phyloP scores from a whole-genome alignment of 2,329 filamentous ascomycete species.

The Exophiala phaeomuriformis region DNA sequence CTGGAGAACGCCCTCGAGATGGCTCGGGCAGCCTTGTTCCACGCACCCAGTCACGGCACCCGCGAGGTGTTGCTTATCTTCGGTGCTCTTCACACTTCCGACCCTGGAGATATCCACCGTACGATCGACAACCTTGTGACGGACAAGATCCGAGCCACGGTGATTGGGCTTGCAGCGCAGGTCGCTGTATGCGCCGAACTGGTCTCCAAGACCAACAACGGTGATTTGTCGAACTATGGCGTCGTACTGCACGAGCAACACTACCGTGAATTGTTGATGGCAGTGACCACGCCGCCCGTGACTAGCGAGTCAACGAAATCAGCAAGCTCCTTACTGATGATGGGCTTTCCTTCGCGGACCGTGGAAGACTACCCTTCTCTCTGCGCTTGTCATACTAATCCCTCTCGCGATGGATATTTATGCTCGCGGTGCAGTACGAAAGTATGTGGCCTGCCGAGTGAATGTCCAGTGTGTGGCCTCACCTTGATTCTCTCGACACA shows the following conservation, averaged over 20 bases:
- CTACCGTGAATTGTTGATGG: slow-evolving; percentile 81
- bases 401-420: slow-evolving; percentile 75
- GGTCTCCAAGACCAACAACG: slow-evolving; percentile 77
- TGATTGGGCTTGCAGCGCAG: slow-evolving; percentile 85
- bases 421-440: slow-evolving; percentile 84
- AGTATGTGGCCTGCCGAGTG: slow-evolving; percentile 81
- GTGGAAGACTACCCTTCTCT: slow-evolving; percentile 65
- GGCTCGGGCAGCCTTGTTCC: slow-evolving; percentile 83
- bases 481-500: slow-evolving; percentile 93
- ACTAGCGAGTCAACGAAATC: slow-evolving; percentile 49
- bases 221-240: slow-evolving; percentile 63
- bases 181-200: slow-evolving; percentile 88
- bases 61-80: slow-evolving; percentile 87
- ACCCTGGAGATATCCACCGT: slow-evolving; percentile 90
- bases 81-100: slow-evolving; percentile 79
- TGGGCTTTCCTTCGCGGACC: slow-evolving; percentile 90
- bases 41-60: slow-evolving; percentile 88
- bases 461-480: slow-evolving; percentile 84
- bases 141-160: slow-evolving; percentile 77
- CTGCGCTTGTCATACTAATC: slow-evolving; percentile 83
- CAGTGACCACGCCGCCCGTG: slow-evolving; percentile 79
- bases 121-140: slow-evolving; percentile 71
- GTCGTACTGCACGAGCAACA: slow-evolving; percentile 82
- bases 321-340: slow-evolving; percentile 67
- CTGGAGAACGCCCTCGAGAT: slow-evolving; percentile 95